Percentiles rank a stretch among this genome's conserved stretches.
Conservation (phyloP, 805 yeast genomes). For the Priceomyces medius region DNA sequence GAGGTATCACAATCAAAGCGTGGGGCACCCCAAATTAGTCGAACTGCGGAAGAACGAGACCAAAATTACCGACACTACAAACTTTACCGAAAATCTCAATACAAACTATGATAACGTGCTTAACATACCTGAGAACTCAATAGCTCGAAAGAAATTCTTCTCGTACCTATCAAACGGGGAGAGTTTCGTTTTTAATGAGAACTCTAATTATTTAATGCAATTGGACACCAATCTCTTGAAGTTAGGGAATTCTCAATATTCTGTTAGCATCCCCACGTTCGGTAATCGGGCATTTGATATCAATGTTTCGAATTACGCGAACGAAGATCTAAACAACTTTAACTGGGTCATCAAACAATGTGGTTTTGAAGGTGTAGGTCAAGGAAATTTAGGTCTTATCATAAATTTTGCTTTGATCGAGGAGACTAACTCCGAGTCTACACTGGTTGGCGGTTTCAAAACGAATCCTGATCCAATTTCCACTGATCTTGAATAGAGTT, state of each 20-base stretch:
- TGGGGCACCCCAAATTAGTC: constrained; percentile 1
- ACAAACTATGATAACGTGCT: constrained; percentile 19
- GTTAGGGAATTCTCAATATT: constrained; percentile 49
- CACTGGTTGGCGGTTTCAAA: too few relatives aligned
- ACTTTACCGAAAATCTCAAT: constrained; percentile 26
- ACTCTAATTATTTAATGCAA: constrained; percentile 43
- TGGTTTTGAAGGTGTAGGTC: constrained; percentile 31
- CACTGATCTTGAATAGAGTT: too few relatives aligned
- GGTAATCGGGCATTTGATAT: constrained; percentile 45
- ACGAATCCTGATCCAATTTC: too few relatives aligned
- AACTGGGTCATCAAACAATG: constrained; percentile 45
- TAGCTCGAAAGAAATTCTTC: constrained; percentile 46
- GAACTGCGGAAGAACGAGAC: constrained; percentile 1
- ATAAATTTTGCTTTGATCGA: constrained; percentile 38
- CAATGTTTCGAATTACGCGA: constrained; percentile 41
- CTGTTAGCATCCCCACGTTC: constrained; percentile 50
- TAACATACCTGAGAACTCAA: constrained; percentile 30
- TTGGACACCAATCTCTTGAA: constrained; percentile 57
- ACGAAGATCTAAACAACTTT: constrained; percentile 44
- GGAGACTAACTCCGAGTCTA: constrained; percentile 21
- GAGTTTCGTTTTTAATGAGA: constrained; percentile 39
- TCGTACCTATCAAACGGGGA: constrained; percentile 22
- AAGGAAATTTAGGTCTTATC: constrained; percentile 33
- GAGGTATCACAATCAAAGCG: background rate
- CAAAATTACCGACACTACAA: constrained; percentile 5